Conservation (phyloP, 2,329 filamentous ascomycete species). For the Penicillium oxalicum region DNA sequence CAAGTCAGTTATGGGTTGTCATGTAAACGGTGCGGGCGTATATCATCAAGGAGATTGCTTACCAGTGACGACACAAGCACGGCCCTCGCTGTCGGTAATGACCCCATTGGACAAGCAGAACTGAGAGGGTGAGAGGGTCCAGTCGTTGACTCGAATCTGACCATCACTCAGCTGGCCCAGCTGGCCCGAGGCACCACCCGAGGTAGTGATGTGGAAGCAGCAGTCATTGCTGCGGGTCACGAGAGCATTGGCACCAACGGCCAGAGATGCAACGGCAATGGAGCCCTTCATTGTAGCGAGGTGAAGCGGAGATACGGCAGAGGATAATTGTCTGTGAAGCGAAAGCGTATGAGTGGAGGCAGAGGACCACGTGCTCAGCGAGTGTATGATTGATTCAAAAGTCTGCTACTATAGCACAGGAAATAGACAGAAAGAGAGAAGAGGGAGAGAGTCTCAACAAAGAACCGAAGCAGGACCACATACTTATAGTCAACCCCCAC, state of each 20-base stretch:
- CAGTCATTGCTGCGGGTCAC: slow-evolving; percentile 31
- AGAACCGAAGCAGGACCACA: neutral
- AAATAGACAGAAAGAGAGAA: neutral
- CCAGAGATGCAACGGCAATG: slow-evolving; percentile 26
- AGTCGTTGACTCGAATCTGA: slow-evolving; percentile 51
- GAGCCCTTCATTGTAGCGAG: slow-evolving; percentile 25
- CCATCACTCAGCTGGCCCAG: slow-evolving; percentile 50
- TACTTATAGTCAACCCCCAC: neutral
- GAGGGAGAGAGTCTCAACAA: neutral
- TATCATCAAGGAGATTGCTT: slow-evolving; percentile 10
- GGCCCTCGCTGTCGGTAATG: slow-evolving; percentile 48
- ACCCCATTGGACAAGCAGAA: slow-evolving; percentile 49
- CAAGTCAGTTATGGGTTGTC: neutral
- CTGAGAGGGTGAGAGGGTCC: slow-evolving; percentile 36
- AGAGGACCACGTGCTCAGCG: no score
- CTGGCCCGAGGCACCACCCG: slow-evolving; percentile 43
- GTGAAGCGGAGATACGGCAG: no score
- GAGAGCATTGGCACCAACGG: slow-evolving; percentile 33
- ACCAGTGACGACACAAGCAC: slow-evolving; percentile 57
- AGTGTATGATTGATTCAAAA: no score
- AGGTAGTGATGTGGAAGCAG: slow-evolving; percentile 46
- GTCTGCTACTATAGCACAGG: no score
- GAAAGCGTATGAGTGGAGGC: no score
- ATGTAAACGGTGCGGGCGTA: neutral
- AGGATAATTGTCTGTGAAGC: no score